phyloP scores from a whole-genome alignment of 2,329 filamentous ascomycete species.

The Myriosclerotinia curreyana region DNA sequence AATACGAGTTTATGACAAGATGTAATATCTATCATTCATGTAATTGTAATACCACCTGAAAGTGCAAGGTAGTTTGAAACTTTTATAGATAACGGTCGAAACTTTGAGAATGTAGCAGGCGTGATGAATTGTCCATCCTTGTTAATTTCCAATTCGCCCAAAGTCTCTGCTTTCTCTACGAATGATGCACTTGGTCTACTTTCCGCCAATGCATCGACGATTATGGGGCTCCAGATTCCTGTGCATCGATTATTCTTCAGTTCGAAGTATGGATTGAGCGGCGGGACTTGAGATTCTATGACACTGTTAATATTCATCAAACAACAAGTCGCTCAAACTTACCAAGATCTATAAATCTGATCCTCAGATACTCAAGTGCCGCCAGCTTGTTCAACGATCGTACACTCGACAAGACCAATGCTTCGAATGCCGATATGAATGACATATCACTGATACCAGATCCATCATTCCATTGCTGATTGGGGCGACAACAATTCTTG shows the following conservation, averaged over 20 bases:
- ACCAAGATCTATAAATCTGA: constrained; percentile 73
- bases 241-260: constrained; percentile 59
- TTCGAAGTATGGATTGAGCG: constrained; percentile 70
- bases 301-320: constrained; percentile 13
- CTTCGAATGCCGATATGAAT: constrained; percentile 70
- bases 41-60: constrained; percentile 35
- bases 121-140: constrained; percentile 53
- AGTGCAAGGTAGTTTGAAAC: constrained; percentile 34
- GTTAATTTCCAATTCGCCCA: constrained; percentile 54
- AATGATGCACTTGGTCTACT: constrained; percentile 59
- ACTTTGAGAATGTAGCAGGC: constrained; percentile 32
- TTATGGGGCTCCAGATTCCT: constrained; percentile 69
- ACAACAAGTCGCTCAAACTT: constrained; percentile 26
- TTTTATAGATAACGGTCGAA: constrained; percentile 35
- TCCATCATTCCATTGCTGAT: constrained; percentile 54
- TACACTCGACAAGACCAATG: constrained; percentile 62
- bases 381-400: constrained; percentile 57
- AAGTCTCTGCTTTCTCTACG: constrained; percentile 60
- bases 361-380: constrained; percentile 61
- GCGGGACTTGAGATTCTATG: constrained; percentile 66
- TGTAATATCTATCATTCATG: constrained; percentile 13
- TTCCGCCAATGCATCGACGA: constrained; percentile 57
- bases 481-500: constrained; percentile 66
- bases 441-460: constrained; percentile 69
- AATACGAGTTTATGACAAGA: constrained; percentile 6